Evolutionary conservation across 106 monocot species (phyloP).

Genomic region (Platanthera zijinensis): DNA sequence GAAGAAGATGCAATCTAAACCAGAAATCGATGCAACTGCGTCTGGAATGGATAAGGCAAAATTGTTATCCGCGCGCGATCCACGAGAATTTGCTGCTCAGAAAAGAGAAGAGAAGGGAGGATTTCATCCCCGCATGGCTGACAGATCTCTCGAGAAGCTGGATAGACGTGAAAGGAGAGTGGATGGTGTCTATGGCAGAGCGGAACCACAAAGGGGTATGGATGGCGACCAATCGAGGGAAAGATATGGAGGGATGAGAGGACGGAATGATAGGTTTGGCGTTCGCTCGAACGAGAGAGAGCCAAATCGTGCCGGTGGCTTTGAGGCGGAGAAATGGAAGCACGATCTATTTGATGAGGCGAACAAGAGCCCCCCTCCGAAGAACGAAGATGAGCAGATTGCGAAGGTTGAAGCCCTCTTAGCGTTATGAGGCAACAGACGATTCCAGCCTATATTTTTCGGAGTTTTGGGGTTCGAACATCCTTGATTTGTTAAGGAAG

Average conservation of each 20-base stretch:
- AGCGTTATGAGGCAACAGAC: slow-evolving; percentile 18
- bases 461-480: too few species aligned
- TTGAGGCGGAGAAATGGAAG: slow-evolving; percentile 78
- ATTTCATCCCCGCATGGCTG: slow-evolving; percentile 13
- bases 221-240: slow-evolving; percentile 34
- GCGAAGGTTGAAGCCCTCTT: slow-evolving; percentile 82
- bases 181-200: slow-evolving; percentile 15
- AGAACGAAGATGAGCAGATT: slow-evolving; percentile 90
- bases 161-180: slow-evolving; percentile 25
- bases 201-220: slow-evolving; percentile 11
- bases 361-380: slow-evolving; percentile 55
- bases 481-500: too few species aligned
- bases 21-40: slow-evolving; percentile 9
- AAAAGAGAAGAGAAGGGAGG: slow-evolving; percentile 28
- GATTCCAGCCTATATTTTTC: too few species aligned
- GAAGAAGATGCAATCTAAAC: slow-evolving; percentile 31
- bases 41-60: slow-evolving; percentile 12
- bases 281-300: slow-evolving; percentile 22
- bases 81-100: slow-evolving; percentile 5
- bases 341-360: slow-evolving; percentile 85
- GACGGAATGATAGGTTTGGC: slow-evolving; percentile 25
- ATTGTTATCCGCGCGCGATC: neutral
- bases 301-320: slow-evolving; percentile 11
- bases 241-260: slow-evolving; percentile 29
- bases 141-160: slow-evolving; percentile 16